A percentile compares a stretch with the other conserved stretches of the same genome.
Conservation (phyloP, 179 eudicot genomes). For the Silene coronaria region DNA sequence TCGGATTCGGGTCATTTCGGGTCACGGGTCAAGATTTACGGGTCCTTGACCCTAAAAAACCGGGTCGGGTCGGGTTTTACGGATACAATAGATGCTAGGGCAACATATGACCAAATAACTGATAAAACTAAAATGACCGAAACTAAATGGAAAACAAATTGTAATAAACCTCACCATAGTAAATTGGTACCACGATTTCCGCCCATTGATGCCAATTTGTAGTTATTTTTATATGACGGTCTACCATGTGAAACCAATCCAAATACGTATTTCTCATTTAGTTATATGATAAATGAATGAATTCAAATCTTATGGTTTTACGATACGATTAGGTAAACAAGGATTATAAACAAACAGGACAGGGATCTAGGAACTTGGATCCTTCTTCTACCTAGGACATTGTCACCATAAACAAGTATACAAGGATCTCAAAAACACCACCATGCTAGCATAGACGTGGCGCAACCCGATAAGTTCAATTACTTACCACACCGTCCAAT, state of each 20-base stretch:
- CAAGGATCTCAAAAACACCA: constrained; percentile 11
- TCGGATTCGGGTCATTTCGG: no score
- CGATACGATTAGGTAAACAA: background rate
- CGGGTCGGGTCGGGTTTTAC: no score
- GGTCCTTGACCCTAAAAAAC: no score
- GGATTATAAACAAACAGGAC: background rate
- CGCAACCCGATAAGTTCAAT: constrained; percentile 7
- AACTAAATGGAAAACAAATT: background rate
- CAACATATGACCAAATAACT: background rate
- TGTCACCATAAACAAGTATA: constrained; percentile 3
- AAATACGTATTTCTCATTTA: no score
- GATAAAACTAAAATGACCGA: background rate
- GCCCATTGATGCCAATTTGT: no score
- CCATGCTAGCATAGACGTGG: constrained; percentile 20
- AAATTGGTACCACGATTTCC: no score
- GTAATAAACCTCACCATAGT: background rate
- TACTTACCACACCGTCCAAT: constrained; percentile 21
- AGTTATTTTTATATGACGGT: no score
- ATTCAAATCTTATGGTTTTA: no score
- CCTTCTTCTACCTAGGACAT: constrained; percentile 24
- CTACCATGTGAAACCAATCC: no score
- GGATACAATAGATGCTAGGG: background rate
- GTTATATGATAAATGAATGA: no score
- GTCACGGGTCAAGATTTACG: no score
- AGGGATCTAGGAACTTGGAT: constrained; percentile 25